These are phyloP conservation scores for Elsinoe arachidis DNA, from an alignment of 2,329 filamentous ascomycete species.

Conservation along the genomic window DNA sequence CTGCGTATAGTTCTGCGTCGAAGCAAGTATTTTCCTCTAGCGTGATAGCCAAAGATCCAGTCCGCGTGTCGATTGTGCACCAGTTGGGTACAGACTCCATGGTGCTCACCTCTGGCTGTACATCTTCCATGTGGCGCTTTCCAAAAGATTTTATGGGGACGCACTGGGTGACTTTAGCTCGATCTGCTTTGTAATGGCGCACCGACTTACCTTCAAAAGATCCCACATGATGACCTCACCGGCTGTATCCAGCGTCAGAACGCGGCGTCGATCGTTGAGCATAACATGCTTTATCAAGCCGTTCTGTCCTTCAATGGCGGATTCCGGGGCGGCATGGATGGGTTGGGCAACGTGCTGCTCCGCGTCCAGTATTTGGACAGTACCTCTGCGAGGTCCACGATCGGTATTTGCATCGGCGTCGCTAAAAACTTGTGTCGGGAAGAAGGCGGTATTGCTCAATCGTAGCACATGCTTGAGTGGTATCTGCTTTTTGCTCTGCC, in stretches of 20 bases:
- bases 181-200: not conserved
- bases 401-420: conserved; percentile 44
- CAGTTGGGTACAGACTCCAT: conserved; percentile 85
- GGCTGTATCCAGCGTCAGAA: conserved; percentile 86
- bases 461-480: conserved; percentile 68
- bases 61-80: conserved; percentile 92
- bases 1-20: conserved; percentile 93
- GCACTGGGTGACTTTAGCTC: conserved; percentile 49
- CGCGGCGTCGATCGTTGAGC: conserved; percentile 80
- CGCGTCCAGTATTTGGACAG: conserved; percentile 17
- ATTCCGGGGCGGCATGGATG: conserved; percentile 37
- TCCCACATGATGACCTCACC: conserved; percentile 96
- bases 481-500: conserved; percentile 53
- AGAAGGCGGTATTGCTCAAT: conserved; percentile 74
- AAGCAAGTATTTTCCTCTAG: conserved; percentile 94
- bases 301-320: conserved; percentile 79
- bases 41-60: conserved; percentile 81
- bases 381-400: conserved; percentile 2
- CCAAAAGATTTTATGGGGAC: conserved; percentile 84
- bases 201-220: conserved; percentile 60
- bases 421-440: conserved; percentile 44
- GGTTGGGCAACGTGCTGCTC: conserved; percentile 29
- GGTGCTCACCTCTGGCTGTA: conserved; percentile 78
- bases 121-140: conserved; percentile 87
- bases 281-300: conserved; percentile 88